Base-by-base conservation (phyloP, 371 early-diverging fungal genomes). In the Saksenaea oblongispora region DNA sequence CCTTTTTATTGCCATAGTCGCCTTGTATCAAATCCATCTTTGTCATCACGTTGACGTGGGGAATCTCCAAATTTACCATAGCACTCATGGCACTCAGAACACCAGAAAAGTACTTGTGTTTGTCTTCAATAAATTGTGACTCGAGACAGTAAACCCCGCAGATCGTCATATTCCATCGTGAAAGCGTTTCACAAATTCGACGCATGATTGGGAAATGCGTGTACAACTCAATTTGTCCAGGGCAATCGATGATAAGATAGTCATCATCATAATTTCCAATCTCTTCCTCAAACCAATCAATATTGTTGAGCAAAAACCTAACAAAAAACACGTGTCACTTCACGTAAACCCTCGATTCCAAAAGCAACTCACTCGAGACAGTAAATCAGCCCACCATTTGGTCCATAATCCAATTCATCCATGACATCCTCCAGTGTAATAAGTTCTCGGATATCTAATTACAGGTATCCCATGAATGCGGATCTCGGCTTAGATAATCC, bases 201-300 rank as follows among this genome's bases (percentile, higher is more conserved):
- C 86, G 85, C 93, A 99, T 96, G 57, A 97, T 91, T 15, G 94
- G 91, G 44, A 95, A 94, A 74, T 99, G 99, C n/a, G 99, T 97
- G 79, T 99, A 99, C 41, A 99, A 85, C 78, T 99, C 99, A 59
- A 99, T 97, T 79, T 99, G 99, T 5, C 95, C 99, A n/a, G 99
- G 99, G 70, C 99, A 99, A 76, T 99, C 99, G 63, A 99, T 89
- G 42, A 99, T 91, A 57, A 99, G 79, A 70, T 96, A 99, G 63
- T 98, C 97, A 69, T 98, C 97, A 51, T 94, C 93, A 66, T 88
- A 95, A 58, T 89, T 86, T 5, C 91, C 91, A 14, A 96, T 79
- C 72, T 96, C 94, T 54, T 98, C 94, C 75, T 97, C 95, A 9
- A 98, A 76, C 94, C 98, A 99, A 74, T 97, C 98, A 28, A 98